Conservation (phyloP, 2,329 filamentous ascomycete species). For the Ramularia collo-cygni region DNA sequence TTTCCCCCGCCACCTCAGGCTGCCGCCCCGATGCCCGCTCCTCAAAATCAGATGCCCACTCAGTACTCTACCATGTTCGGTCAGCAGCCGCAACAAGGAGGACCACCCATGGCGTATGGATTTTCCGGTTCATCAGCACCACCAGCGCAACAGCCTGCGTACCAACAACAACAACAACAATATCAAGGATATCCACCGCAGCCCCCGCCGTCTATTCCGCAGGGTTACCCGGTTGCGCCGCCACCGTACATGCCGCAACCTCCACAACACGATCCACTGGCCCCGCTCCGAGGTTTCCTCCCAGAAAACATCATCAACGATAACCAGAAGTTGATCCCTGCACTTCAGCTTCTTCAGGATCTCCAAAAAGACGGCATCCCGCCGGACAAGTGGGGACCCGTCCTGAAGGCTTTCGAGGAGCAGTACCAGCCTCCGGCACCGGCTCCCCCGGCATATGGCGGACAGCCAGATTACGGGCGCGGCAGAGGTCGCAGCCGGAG, state of each 20-base stretch:
- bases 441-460: constrained; percentile 14
- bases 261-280: constrained; percentile 23
- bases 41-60: constrained; percentile 20
- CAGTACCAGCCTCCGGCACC: constrained; percentile 21
- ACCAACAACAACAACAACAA: constrained; percentile 15
- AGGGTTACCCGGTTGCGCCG: constrained; percentile 39
- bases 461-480: constrained; percentile 40
- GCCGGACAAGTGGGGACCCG: constrained; percentile 64
- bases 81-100: constrained; percentile 16
- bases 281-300: constrained; percentile 26
- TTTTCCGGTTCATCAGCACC: constrained; percentile 10
- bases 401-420: constrained; percentile 45
- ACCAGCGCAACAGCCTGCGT: constrained; percentile 12
- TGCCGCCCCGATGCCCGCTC: constrained; percentile 14
- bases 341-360: constrained; percentile 67
- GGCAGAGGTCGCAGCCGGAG: constrained; percentile 62
- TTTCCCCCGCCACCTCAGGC: constrained; percentile 17
- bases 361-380: constrained; percentile 69
- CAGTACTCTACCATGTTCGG: constrained; percentile 22
- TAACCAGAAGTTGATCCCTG: constrained; percentile 54
- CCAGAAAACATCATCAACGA: constrained; percentile 33
- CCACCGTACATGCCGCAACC: constrained; percentile 41
- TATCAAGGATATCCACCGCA: constrained; percentile 25
- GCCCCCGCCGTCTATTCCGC: constrained; percentile 30
- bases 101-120: constrained; percentile 12